phyloP scores from a whole-genome alignment of 805 yeast species.

The Candida methanosorbosa region DNA sequence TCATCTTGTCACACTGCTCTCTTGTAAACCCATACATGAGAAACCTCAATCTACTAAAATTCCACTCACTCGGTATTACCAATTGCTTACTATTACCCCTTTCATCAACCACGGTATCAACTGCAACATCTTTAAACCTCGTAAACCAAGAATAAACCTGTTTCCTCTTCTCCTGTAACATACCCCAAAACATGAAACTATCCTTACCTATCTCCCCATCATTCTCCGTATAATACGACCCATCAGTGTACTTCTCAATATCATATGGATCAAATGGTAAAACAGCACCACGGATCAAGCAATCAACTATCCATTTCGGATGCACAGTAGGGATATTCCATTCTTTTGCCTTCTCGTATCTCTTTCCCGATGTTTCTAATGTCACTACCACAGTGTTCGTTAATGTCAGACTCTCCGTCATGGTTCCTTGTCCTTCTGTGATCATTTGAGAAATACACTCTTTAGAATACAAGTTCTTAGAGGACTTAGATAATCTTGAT shows the following conservation, averaged over 20 bases:
- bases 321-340: conserved; percentile 45
- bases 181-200: conserved; percentile 32
- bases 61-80: conserved; percentile 2
- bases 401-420: conserved; percentile 40
- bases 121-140: too few relatives aligned
- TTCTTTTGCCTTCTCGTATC: conserved; percentile 43
- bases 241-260: conserved; percentile 12
- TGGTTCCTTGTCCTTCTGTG: conserved; percentile 38
- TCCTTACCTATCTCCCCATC: conserved; percentile 14
- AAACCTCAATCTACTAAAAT: conserved; percentile 38
- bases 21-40: conserved; percentile 21
- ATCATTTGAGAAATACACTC: conserved; percentile 27
- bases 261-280: conserved; percentile 32
- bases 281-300: conserved; percentile 34
- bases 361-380: conserved; percentile 40
- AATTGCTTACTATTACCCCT: conserved; percentile 1
- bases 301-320: conserved; percentile 42
- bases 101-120: too few relatives aligned
- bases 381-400: conserved; percentile 37
- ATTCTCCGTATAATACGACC: too few relatives aligned
- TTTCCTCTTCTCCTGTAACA: conserved; percentile 1
- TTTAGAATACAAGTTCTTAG: conserved; percentile 17
- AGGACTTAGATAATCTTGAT: conserved; percentile 25
- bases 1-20: conserved; percentile 10
- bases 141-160: too few relatives aligned